A percentile compares a stretch with the other conserved stretches of the same genome.
phyloP scores from a whole-genome alignment of 441 rosid genomes.

The Adansonia gregorii region DNA sequence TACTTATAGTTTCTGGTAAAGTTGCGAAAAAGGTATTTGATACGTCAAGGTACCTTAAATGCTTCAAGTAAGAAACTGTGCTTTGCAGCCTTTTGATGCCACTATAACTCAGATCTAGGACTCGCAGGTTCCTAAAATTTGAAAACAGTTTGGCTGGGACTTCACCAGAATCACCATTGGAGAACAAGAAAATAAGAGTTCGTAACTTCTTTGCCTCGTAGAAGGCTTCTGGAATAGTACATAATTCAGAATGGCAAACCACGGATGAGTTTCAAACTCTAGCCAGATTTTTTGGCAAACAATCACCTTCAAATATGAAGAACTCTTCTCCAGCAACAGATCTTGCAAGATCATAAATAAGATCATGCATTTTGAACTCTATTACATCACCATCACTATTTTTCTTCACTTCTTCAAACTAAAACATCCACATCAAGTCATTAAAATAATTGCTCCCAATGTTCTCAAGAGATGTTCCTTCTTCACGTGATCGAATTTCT shows the following conservation, averaged over 20 bases:
- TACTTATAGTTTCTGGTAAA: conserved; percentile 18
- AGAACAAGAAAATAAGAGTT: conserved; percentile 18
- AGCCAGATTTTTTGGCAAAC: background rate
- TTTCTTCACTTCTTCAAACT: conserved; percentile 29
- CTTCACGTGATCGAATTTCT: too few relatives aligned
- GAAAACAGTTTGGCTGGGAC: conserved; percentile 19
- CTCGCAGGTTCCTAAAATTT: conserved; percentile 25
- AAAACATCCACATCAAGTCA: conserved; percentile 22
- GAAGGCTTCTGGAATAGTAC: conserved; percentile 7
- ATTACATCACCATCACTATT: background rate
- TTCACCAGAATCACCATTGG: conserved; percentile 19
- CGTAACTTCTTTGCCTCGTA: conserved; percentile 30
- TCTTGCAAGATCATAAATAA: conserved; percentile 33
- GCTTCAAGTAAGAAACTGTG: conserved; percentile 19
- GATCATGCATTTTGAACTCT: conserved; percentile 33
- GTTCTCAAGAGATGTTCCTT: conserved; percentile 7
- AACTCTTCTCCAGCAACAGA: conserved; percentile 26
- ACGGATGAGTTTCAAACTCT: conserved; percentile 13
- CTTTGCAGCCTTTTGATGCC: conserved; percentile 17
- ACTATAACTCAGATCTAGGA: conserved; percentile 21
- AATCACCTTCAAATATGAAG: background rate
- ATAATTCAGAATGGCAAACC: conserved; percentile 13
- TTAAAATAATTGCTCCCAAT: conserved; percentile 22
- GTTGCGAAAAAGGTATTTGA: conserved; percentile 9
- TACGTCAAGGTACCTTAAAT: conserved; percentile 23